Evolutionary conservation across 441 rosid genomes (phyloP).

Genomic region (Populus trichocarpa): DNA sequence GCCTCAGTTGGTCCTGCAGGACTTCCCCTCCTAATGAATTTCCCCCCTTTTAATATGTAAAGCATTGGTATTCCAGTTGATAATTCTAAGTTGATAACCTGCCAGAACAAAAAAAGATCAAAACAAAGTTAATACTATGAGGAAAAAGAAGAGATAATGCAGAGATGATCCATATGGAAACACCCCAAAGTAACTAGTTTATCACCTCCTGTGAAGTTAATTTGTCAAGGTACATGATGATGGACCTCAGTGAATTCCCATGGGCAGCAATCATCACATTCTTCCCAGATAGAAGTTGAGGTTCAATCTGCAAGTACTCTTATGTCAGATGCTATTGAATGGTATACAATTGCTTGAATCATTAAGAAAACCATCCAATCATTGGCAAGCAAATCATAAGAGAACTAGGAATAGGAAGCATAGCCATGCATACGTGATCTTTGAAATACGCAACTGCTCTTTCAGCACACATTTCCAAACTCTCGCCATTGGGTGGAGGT

Average conservation of each 20-base stretch:
- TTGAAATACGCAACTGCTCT: constrained; percentile 93
- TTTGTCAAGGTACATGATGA: constrained; percentile 95
- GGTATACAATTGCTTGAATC: background rate
- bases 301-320: constrained; percentile 65
- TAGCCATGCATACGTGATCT: constrained; percentile 50
- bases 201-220: constrained; percentile 91
- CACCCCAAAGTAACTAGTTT: background rate
- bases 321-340: constrained; percentile 13
- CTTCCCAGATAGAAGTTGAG: constrained; percentile 79
- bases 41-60: constrained; percentile 85
- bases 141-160: background rate
- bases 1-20: constrained; percentile 87
- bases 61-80: constrained; percentile 97
- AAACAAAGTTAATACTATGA: background rate
- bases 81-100: constrained; percentile 83
- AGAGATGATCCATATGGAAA: background rate
- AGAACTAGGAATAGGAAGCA: constrained; percentile 12
- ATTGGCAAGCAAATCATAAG: background rate
- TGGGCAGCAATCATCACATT: constrained; percentile 93
- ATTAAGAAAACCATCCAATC: constrained; percentile 1
- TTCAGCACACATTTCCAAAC: constrained; percentile 97
- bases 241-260: constrained; percentile 90
- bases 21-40: constrained; percentile 87
- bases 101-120: constrained; percentile 3
- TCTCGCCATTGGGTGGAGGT: constrained; percentile 96